These are phyloP conservation scores for Wickerhamomyces mucosus DNA, from an alignment of 805 yeast species.

Conservation along the genomic window DNA sequence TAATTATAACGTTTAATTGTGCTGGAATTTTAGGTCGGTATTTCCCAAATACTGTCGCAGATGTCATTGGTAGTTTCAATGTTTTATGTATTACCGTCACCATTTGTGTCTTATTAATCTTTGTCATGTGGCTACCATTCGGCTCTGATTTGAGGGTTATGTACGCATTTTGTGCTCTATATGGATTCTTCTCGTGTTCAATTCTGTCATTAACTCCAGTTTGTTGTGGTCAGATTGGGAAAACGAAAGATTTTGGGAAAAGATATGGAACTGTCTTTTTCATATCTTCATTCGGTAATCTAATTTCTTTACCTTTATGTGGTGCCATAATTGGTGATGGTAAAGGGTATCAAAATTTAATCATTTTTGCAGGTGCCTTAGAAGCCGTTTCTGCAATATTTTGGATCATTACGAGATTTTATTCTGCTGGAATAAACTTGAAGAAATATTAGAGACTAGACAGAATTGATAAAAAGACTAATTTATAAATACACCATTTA, in stretches of 20 bases:
- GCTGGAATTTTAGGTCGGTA: constrained; percentile 44
- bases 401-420: constrained; percentile 11
- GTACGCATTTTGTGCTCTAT: constrained; percentile 41
- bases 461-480: too few relatives aligned
- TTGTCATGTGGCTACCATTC: constrained; percentile 61
- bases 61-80: constrained; percentile 46
- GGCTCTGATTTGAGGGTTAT: constrained; percentile 35
- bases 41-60: constrained; percentile 47
- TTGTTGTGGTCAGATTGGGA: constrained; percentile 59
- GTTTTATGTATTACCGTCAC: constrained; percentile 40
- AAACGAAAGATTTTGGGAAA: constrained; percentile 55
- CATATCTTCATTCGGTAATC: constrained; percentile 32
- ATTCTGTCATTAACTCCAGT: constrained; percentile 59
- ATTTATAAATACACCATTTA: too few relatives aligned
- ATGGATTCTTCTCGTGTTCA: constrained; percentile 54
- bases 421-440: background rate
- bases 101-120: constrained; percentile 35
- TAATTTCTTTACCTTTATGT: constrained; percentile 40
- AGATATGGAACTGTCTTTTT: constrained; percentile 61
- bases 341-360: constrained; percentile 30
- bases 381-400: constrained; percentile 5
- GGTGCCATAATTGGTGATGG: constrained; percentile 35
- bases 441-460: background rate
- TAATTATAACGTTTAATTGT: constrained; percentile 29
- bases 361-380: constrained; percentile 25